Base-by-base conservation (phyloP, 2,329 filamentous ascomycete genomes). In the Gyromitra esculenta region DNA sequence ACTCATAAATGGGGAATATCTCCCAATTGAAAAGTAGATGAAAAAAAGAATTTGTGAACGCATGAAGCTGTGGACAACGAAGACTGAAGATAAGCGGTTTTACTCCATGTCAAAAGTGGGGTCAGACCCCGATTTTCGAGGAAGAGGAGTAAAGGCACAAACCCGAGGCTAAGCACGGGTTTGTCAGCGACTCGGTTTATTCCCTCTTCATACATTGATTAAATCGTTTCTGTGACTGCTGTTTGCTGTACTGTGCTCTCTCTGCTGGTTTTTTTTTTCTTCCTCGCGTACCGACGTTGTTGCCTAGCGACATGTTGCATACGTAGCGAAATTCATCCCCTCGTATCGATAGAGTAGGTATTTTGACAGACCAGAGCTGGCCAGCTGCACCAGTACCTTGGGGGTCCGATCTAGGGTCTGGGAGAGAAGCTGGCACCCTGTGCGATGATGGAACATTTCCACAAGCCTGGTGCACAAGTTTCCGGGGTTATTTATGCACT, bases 101-200 rank as follows among this genome's bases (percentile, higher is more conserved):
- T 37, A 25, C 48, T 50, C 60, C 60, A 60, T 66, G 63, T 48
- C n/a, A 66, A 65, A 65, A 59, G 69, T 72, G 69, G 69, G 69
- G 68, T 67, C 41, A 56, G 37, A 59, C 18, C 15, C 37, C 59
- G 59, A 15, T 31, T 48, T 39, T 21, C 21, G 37, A 59, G 6
- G 25, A 7, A 13, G 13, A 52, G 21, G 21, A 62, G 63, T 69
- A 75, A 63, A 75, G 64, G 72, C 72, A 64, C 66, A 65, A 68
- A 59, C 39, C 48, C 31, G 48, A 70, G 65, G 72, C 65, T 75
- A 75, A 59, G 39, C 21, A 41, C 57, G 72, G 57, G 31, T 39
- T 57, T 35, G 52, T 41, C 52, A 31, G 56, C 48, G 35, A 64
- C 68, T 71, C 45, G 68, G 45, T 39, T 21, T 18, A 57, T 68